Evolutionary conservation across 768 basidiomycete genomes (phyloP).

Genomic region (Phylloporus arenicola): DNA sequence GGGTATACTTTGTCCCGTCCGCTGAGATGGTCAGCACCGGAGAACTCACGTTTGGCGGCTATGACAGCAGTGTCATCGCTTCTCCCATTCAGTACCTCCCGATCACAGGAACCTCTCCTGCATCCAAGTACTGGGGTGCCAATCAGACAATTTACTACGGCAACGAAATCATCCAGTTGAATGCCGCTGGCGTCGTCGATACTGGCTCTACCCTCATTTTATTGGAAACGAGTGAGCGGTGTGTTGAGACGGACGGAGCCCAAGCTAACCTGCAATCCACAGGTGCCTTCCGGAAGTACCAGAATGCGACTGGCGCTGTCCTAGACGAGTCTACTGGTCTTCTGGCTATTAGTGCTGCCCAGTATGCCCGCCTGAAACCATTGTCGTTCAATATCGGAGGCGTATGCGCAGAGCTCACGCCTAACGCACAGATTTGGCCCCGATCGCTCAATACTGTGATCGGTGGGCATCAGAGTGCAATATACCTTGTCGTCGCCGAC

Average conservation of each 20-base stretch:
- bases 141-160: slow-evolving; percentile 23
- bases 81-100: slow-evolving; percentile 15
- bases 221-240: slow-evolving; percentile 10
- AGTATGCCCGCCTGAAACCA: slow-evolving; percentile 18
- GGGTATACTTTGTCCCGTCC: slow-evolving; percentile 27
- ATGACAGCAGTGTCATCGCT: slow-evolving; percentile 12
- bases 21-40: slow-evolving; percentile 16
- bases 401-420: slow-evolving; percentile 7
- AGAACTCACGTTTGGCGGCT: slow-evolving; percentile 21
- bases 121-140: slow-evolving; percentile 26
- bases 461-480: slow-evolving; percentile 15
- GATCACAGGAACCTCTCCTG: slow-evolving; percentile 19
- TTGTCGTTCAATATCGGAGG: slow-evolving; percentile 15
- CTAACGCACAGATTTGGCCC: slow-evolving; percentile 13
- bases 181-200: slow-evolving; percentile 27
- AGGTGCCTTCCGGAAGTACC: slow-evolving; percentile 19
- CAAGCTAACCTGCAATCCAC: neutral
- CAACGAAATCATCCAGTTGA: slow-evolving; percentile 8
- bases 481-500: slow-evolving; percentile 21
- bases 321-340: slow-evolving; percentile 23
- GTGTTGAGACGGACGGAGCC: neutral
- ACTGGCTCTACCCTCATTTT: slow-evolving; percentile 24
- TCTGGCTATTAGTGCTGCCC: slow-evolving; percentile 16
- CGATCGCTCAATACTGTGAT: slow-evolving; percentile 17
- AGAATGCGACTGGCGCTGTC: neutral